Percentiles rank a stretch among this genome's conserved stretches.
These are phyloP conservation scores for Phytophthora aleatoria DNA, from an alignment of 352 stramenopile genomes.

Conservation along the genomic window DNA sequence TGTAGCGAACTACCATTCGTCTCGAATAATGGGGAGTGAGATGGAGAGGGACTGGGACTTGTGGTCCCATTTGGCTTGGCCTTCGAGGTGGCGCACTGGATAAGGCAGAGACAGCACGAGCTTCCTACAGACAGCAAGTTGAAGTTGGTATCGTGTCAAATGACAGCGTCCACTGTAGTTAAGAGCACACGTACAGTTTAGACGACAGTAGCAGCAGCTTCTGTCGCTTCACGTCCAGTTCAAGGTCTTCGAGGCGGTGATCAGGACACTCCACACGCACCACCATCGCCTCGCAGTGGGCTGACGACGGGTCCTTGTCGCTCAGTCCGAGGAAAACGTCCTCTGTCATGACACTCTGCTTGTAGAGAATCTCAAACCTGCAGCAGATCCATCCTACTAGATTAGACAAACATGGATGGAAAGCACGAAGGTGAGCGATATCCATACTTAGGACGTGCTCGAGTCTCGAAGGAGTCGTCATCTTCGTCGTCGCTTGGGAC, in stretches of 20 bases:
- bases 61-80: slow-evolving; percentile 75
- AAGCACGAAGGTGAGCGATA: background rate
- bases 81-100: slow-evolving; percentile 70
- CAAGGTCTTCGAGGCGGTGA: slow-evolving; percentile 73
- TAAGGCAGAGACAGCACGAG: slow-evolving; percentile 76
- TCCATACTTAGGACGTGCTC: slow-evolving; percentile 54
- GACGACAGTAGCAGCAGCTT: slow-evolving; percentile 75
- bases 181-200: slow-evolving; percentile 45
- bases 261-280: slow-evolving; percentile 71
- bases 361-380: slow-evolving; percentile 87
- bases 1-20: slow-evolving; percentile 57
- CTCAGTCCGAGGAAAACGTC: slow-evolving; percentile 84
- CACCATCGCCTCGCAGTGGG: slow-evolving; percentile 82
- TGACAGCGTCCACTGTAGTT: background rate
- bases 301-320: slow-evolving; percentile 84
- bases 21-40: slow-evolving; percentile 74
- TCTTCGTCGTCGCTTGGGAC: slow-evolving; percentile 79
- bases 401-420: background rate
- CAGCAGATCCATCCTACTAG: background rate
- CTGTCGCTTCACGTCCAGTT: slow-evolving; percentile 81
- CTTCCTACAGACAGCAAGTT: slow-evolving; percentile 43
- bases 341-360: slow-evolving; percentile 88
- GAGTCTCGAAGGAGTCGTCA: slow-evolving; percentile 63
- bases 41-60: slow-evolving; percentile 54
- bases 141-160: background rate